Base-by-base conservation (phyloP, 2,329 filamentous ascomycete genomes). In the Aspergillus unguis region DNA sequence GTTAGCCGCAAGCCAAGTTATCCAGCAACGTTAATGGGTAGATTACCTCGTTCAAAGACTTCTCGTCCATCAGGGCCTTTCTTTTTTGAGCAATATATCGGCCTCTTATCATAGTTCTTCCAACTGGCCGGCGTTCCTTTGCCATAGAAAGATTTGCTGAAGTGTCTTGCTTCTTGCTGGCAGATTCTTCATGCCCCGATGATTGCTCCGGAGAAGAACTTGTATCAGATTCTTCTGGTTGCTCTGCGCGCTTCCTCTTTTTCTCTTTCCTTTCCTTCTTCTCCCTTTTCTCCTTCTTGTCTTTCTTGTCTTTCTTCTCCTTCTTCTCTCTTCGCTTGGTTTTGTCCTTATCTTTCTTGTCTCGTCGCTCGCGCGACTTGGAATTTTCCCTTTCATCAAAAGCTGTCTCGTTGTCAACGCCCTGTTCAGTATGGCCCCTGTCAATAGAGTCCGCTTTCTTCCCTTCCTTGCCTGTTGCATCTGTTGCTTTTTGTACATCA, bases 71-170 rank as follows among this genome's bases (percentile, higher is more conserved):
- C 53, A 91, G 82, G 2, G 92, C 91, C 75, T 86, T 83, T 63
- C 85, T 85, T 77, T 97, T 97, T 63, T 94, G 89, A 52, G 87
- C 87, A 64, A 97, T 96, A 71, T 92, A 90, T 55, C 90, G 81
- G 60, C 88, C 85, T 58, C 92, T 80, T 43, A 92, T 84, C 50
- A 87, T 82, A 68, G 92, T 88, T 58, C 90, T 82, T 44, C 80
- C 84, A 27, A 80, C 77, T 23, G 72, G 71, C 33, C 60, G 65
- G 38, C 56, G 79, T 74, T 68, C 71, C 73, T 69, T 75, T 53
- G 78, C 77, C 29, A 75, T 79, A 28, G 76, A 76, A 48, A 73
- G 75, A 44, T 70, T 71, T 33, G 62, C 67, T 62, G 68, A 75
- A 62, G 77, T 67, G 52, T 74, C 74, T 55, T 69, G 73, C 51